Base-by-base conservation (phyloP, 768 basidiomycete species). In the Tricholoma terreum region DNA sequence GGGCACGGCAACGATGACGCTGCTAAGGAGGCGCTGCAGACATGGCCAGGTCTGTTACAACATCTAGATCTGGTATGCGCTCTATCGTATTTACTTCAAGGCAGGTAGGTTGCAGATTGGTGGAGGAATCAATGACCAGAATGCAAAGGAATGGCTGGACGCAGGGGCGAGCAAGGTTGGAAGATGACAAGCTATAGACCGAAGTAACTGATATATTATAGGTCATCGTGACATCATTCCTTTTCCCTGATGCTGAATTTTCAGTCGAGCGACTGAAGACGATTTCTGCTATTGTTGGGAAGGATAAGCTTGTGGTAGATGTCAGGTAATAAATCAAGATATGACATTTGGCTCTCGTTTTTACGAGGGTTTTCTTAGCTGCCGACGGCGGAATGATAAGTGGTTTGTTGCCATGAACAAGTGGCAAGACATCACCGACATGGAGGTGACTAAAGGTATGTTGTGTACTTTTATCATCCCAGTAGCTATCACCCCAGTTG, bases 391-490 rank as follows among this genome's bases (percentile, higher is more conserved):
- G 66, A 87, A 75, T 8, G 76, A 84, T 46, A 84, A 76, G 60
- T 99, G 97, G 97, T 78, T 93, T 33, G 90, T 99, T 11, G 94
- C 96, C 10, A 98, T 95, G 94, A 96, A 98, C 75, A 95, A 93
- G 68, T 99, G 97, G 97, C 95, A 96, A 67, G 88, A 90, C 58
- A 80, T 97, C 52, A 98, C 97, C 0, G 92, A 98, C 65, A 93
- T 93, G 87, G 87, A 92, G 65, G 90, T 99, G 15, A 87, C 80
- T 60, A 77, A 86, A 82, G 92, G 94, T 89, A 15, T 71, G 58
- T 19, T 11, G 11, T 24, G 9, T 34, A 22, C 22, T 30, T 33
- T 6, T 34, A 49, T 45, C 42, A 19, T 21, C 31, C 38, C 49
- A 4, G 6, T 36, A 19, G 40, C 43, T 27, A 14, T 9, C 6